A percentile compares a stretch with the other conserved stretches of the same genome.
Conservation (phyloP, 345 rosid genomes). For the Linum tenue region DNA sequence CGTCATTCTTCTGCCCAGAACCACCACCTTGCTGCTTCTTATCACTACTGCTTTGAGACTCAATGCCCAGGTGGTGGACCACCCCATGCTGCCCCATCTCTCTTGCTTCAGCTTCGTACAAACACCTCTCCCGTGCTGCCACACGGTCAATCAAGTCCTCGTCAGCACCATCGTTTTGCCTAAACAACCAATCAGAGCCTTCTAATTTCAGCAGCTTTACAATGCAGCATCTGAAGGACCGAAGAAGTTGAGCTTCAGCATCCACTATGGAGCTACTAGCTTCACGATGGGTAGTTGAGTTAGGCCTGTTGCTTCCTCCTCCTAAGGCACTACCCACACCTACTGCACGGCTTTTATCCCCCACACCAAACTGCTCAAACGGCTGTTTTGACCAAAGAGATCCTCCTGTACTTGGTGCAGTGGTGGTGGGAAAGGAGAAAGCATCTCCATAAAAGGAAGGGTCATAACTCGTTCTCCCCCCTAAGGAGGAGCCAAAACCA, state of each 20-base stretch:
- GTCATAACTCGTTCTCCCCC: constrained; percentile 42
- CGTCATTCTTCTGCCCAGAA: constrained; percentile 22
- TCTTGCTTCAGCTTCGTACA: constrained; percentile 64
- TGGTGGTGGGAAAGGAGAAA: constrained; percentile 18
- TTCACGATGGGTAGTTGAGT: constrained; percentile 28
- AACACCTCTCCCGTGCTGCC: constrained; percentile 75
- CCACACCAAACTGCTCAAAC: constrained; percentile 89
- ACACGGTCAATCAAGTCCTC: constrained; percentile 86
- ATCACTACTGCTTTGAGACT: constrained; percentile 28
- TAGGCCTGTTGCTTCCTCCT: constrained; percentile 35
- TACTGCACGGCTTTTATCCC: constrained; percentile 40
- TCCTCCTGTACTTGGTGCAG: constrained; percentile 17
- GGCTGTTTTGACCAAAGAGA: constrained; percentile 97
- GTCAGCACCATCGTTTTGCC: constrained; percentile 75
- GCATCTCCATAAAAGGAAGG: constrained; percentile 43
- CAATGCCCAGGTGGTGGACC: constrained; percentile 26
- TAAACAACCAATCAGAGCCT: constrained; percentile 94
- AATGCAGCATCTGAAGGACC: constrained; percentile 64
- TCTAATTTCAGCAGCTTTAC: constrained; percentile 71
- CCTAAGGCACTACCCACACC: constrained; percentile 43
- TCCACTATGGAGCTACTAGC: constrained; percentile 33
- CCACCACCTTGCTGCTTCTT: constrained; percentile 17
- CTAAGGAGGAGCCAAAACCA: constrained; percentile 46
- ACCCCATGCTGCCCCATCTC: constrained; percentile 40
- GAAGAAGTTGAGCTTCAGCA: constrained; percentile 75